Evolutionary conservation across 2,329 filamentous ascomycete species (phyloP).

Genomic region (Coniochaeta ligniaria): DNA sequence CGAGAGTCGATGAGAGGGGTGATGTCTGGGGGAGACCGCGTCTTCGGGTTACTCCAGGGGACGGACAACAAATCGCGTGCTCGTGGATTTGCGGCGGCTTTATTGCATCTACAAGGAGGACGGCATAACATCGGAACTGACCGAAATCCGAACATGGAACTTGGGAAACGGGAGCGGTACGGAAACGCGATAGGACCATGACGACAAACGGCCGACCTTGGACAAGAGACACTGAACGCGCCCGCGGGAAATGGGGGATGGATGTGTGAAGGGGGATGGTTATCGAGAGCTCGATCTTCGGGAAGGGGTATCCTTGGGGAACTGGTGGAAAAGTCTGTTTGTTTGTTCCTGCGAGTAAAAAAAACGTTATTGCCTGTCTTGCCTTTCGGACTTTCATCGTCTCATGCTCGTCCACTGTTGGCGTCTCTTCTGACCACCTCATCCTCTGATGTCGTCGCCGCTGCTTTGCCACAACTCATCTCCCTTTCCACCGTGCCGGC

Average conservation of each 20-base stretch:
- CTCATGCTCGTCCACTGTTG: not conserved
- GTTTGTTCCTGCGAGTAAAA: constrained; percentile 4
- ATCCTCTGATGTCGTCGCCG: not conserved
- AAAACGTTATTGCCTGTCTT: constrained; percentile 2
- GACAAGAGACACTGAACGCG: not conserved
- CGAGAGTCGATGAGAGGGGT: no score
- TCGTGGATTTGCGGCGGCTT: not conserved
- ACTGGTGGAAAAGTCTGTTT: constrained; percentile 4
- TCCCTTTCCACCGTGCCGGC: no score
- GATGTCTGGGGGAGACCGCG: no score
- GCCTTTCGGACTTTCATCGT: not conserved
- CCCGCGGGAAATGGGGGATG: not conserved
- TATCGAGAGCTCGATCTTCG: not conserved
- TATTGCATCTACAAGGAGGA: not conserved
- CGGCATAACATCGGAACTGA: not conserved
- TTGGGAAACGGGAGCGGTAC: not conserved
- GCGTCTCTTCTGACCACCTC: not conserved
- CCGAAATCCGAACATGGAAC: not conserved
- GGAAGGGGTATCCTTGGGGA: not conserved
- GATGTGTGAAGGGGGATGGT: not conserved
- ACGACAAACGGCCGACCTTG: not conserved
- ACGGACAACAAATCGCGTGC: not conserved
- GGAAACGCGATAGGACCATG: not conserved
- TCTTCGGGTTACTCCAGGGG: not conserved
- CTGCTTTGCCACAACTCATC: no score